A percentile compares a stretch with the other conserved stretches of the same genome.
Conservation (phyloP, 257 asterid genomes). For the Eucommia ulmoides region DNA sequence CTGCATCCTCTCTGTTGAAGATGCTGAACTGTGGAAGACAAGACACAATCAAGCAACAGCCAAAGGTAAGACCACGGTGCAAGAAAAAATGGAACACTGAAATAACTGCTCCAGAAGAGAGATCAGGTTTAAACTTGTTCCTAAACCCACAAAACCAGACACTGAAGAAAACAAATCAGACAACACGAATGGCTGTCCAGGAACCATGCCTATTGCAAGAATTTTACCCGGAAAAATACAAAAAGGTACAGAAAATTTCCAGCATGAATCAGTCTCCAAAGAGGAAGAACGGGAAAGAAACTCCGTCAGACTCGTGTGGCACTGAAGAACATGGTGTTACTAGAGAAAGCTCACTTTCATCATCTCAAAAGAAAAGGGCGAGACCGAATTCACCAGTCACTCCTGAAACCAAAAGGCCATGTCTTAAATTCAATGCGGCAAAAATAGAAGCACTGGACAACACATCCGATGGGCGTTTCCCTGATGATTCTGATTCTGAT, state of each 20-base stretch:
- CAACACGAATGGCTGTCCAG: slow-evolving; percentile 5
- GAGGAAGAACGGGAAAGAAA: slow-evolving; percentile 4
- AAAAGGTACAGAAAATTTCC: too few species aligned
- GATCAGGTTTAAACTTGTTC: slow-evolving; percentile 9
- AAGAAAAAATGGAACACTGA: slow-evolving; percentile 10
- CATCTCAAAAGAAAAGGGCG: slow-evolving; percentile 7
- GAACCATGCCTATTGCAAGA: slow-evolving; percentile 14
- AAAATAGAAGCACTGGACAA: too few species aligned
- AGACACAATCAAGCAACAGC: slow-evolving; percentile 8
- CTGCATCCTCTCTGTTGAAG: slow-evolving; percentile 9
- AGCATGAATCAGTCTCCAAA: slow-evolving; percentile 7
- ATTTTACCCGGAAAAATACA: too few species aligned
- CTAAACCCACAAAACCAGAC: slow-evolving; percentile 9
- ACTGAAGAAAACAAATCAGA: slow-evolving; percentile 7
- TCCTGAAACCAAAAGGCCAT: slow-evolving; percentile 8
- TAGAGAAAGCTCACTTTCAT: slow-evolving; percentile 10
- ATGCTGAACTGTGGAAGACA: slow-evolving; percentile 10
- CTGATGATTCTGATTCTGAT: slow-evolving; percentile 1
- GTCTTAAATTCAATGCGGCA: slow-evolving; percentile 7
- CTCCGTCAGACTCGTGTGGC: slow-evolving; percentile 6
- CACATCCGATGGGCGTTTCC: too few species aligned
- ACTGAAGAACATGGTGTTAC: slow-evolving; percentile 5
- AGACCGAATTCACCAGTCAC: slow-evolving; percentile 4
- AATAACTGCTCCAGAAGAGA: slow-evolving; percentile 5
- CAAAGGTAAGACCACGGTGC: slow-evolving; percentile 13